Percentiles rank a stretch among this genome's conserved stretches.
These are phyloP conservation scores for Cyberlindnera meyerae DNA, from an alignment of 805 yeast genomes.

Conservation along the genomic window DNA sequence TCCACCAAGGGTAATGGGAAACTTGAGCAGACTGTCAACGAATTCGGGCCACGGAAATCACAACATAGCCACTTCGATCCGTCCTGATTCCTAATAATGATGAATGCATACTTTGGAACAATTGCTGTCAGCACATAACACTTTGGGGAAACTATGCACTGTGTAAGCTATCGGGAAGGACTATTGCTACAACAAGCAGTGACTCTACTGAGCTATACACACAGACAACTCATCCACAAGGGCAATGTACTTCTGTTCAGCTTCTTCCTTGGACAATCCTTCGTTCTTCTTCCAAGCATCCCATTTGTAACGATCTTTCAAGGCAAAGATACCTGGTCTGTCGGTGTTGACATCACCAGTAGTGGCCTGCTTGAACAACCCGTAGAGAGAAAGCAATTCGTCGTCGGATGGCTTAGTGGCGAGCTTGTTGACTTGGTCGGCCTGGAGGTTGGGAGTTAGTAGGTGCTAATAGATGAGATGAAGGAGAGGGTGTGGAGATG, in stretches of 20 bases:
- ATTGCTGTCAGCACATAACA: too few relatives aligned
- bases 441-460: constrained; percentile 37
- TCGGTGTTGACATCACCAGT: constrained; percentile 86
- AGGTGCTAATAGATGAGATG: neutral
- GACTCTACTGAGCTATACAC: too few relatives aligned
- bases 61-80: too few relatives aligned
- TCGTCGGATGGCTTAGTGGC: constrained; percentile 79
- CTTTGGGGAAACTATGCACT: too few relatives aligned
- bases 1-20: too few relatives aligned
- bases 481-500: neutral
- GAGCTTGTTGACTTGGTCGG: constrained; percentile 72
- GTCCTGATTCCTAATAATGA: too few relatives aligned
- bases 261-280: constrained; percentile 85
- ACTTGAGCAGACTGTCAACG: too few relatives aligned
- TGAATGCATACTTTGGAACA: too few relatives aligned
- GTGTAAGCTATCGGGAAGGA: neutral
- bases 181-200: neutral
- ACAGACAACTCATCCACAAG: constrained; percentile 60
- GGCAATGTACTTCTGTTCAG: constrained; percentile 75
- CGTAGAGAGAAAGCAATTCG: constrained; percentile 83
- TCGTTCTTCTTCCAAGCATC: constrained; percentile 88
- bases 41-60: too few relatives aligned
- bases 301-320: constrained; percentile 97
- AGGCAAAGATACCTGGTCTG: constrained; percentile 88
- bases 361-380: constrained; percentile 94